Percentiles rank a stretch among this genome's conserved stretches.
phyloP scores from a whole-genome alignment of 441 rosid species.

The Croton setiger region DNA sequence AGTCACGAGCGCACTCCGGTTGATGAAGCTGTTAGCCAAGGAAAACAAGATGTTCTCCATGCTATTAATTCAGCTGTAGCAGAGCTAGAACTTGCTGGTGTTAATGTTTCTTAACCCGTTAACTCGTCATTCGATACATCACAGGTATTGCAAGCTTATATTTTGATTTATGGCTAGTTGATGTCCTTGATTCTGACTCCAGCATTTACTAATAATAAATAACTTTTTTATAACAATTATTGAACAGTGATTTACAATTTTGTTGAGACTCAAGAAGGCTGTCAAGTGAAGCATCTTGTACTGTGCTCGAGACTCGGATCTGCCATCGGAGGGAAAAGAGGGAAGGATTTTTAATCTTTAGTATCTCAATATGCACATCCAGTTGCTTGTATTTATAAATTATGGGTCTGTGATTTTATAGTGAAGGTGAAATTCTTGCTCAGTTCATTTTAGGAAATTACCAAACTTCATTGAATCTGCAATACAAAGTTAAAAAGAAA shows the following conservation, averaged over 20 bases:
- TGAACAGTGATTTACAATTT: not conserved
- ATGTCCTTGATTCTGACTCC: not conserved
- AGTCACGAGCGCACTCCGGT: slow-evolving; percentile 81
- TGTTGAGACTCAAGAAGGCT: not conserved
- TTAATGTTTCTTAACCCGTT: slow-evolving; percentile 37
- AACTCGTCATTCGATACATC: not conserved
- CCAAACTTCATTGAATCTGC: not conserved
- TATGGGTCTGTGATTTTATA: not conserved
- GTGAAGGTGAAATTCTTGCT: not conserved
- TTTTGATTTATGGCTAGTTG: slow-evolving; percentile 6
- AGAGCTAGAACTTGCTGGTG: slow-evolving; percentile 59
- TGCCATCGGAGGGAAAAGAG: slow-evolving; percentile 25
- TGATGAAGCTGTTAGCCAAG: slow-evolving; percentile 72
- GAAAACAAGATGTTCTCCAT: slow-evolving; percentile 62
- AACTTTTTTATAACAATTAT: not conserved
- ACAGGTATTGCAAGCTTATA: slow-evolving; percentile 10
- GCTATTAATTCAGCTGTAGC: slow-evolving; percentile 58
- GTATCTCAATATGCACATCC: slow-evolving; percentile 6
- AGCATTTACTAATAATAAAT: not conserved
- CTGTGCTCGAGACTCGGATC: slow-evolving; percentile 6
- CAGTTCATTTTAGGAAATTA: too few species aligned
- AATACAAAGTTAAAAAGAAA: not conserved
- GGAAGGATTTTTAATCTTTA: slow-evolving; percentile 3
- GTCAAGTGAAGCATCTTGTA: slow-evolving; percentile 2
- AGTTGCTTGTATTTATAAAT: not conserved